Base-by-base conservation (phyloP, 129 eudicot species). In the Erigeron canadensis region DNA sequence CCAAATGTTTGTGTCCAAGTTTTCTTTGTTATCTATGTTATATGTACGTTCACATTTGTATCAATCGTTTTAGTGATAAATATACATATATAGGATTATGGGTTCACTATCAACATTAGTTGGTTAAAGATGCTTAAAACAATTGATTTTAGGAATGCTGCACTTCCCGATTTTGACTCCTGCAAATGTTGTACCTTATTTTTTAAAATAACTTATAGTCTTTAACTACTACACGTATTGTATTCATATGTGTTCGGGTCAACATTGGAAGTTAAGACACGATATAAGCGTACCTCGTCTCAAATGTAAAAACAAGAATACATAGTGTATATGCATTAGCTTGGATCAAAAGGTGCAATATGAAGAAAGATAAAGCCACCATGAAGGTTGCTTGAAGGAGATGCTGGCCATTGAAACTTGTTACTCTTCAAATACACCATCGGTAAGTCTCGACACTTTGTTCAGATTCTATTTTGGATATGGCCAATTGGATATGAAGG, bases 351-450 rank as follows among this genome's bases (percentile, higher is more conserved):
- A 57, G 63, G 46, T 6, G 16, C 37, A 39, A 61, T 21, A 63
- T 63, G 69, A 75, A 70, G 73, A 75, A 82, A 78, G 68, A 57
- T 4, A 79, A 75, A 58, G 15, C 59, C 11, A 62, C 75, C 65
- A 39, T 65, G 54, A 78, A 74, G 48, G 75, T 82, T 71, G 11
- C 45, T 82, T 42, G 79, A 83, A 79, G 86, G 86, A 70, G 75
- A 79, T 65, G 81, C 81, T 28, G 79, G 75, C 60, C 57, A 48
- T 50, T 81, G 83, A 16, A 78, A 75, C 58, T 67, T 83, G 19
- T 78, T 61, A 37, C 83, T 83, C 59, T 57, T 74, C 71, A 51
- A 44, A 46, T 82, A 77, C 40, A 71, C 77, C 37, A 50, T 69
- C 40, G 79, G 79, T 81, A 44, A 22, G 34, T 28, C 34, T 28